These are phyloP conservation scores for Glaciozyma antarctica DNA, from an alignment of 768 basidiomycete genomes.

Conservation along the genomic window DNA sequence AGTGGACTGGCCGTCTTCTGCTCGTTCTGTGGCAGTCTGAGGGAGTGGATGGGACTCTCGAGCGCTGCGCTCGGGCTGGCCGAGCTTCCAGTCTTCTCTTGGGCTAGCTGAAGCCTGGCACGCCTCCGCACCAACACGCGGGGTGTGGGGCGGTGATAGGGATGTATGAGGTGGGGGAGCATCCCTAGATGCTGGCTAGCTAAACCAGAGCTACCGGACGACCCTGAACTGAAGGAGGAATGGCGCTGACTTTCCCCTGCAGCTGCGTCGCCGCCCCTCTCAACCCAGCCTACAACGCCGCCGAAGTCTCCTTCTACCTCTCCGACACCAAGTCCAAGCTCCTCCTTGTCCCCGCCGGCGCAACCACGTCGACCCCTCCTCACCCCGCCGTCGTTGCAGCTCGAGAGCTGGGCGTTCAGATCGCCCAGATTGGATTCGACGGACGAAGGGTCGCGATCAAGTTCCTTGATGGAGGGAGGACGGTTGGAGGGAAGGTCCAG, in stretches of 20 bases:
- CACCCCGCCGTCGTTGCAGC: conserved; percentile 22
- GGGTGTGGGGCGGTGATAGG: not conserved
- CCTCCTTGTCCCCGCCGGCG: conserved; percentile 21
- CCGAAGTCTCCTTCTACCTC: conserved; percentile 30
- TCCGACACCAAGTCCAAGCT: conserved; percentile 19
- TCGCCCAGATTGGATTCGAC: conserved; percentile 25
- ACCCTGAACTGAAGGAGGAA: no score
- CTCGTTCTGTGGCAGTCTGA: no score
- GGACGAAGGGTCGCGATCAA: conserved; percentile 1
- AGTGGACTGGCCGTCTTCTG: not conserved
- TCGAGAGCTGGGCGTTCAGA: conserved; percentile 13
- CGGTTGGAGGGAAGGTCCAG: not conserved
- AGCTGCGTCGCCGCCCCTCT: conserved; percentile 24
- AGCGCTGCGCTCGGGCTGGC: no score
- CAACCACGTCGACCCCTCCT: not conserved
- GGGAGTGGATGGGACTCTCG: no score
- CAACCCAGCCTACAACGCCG: conserved; percentile 24
- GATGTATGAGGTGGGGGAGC: not conserved
- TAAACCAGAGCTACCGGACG: no score
- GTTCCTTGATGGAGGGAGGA: not conserved
- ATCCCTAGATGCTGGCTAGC: not conserved
- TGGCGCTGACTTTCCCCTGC: not conserved
- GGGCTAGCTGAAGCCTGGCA: not conserved
- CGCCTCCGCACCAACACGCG: no score
- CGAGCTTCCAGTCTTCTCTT: not conserved